Evolutionary conservation across 192 early-diverging fungal species (phyloP).

Genomic region (Coemansia sp.): DNA sequence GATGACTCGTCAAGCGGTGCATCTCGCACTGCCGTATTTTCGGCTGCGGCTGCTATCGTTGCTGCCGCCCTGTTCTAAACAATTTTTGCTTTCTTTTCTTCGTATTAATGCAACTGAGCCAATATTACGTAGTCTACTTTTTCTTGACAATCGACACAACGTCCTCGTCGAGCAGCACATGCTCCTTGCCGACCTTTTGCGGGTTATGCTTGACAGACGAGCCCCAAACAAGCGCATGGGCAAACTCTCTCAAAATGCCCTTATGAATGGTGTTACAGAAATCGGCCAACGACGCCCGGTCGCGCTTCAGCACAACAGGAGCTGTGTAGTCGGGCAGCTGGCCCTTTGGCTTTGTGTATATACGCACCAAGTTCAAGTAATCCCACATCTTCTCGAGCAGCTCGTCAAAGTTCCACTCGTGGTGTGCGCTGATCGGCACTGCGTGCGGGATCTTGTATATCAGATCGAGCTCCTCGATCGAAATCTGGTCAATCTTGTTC

Average conservation of each 20-base stretch:
- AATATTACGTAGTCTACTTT: slow-evolving; percentile 17
- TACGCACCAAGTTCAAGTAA: slow-evolving; percentile 75
- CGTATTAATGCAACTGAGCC: too few species aligned
- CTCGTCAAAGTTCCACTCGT: slow-evolving; percentile 98
- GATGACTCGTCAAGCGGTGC: slow-evolving; percentile 2
- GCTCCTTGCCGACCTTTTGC: slow-evolving; percentile 97
- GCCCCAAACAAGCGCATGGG: slow-evolving; percentile 95
- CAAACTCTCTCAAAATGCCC: slow-evolving; percentile 88
- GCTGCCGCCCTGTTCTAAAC: slow-evolving; percentile 6
- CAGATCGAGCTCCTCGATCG: slow-evolving; percentile 92
- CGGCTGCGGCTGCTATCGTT: slow-evolving; percentile 2
- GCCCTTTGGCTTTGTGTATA: slow-evolving; percentile 92
- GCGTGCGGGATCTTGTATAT: slow-evolving; percentile 97
- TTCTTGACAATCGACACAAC: slow-evolving; percentile 89
- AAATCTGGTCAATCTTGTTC: slow-evolving; percentile 99
- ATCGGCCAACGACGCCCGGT: slow-evolving; percentile 71
- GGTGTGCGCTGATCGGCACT: slow-evolving; percentile 75
- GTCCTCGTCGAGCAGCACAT: slow-evolving; percentile 90
- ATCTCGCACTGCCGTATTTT: neutral
- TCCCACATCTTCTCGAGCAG: slow-evolving; percentile 82
- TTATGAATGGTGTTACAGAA: slow-evolving; percentile 98
- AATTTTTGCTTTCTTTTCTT: too few species aligned
- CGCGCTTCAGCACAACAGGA: slow-evolving; percentile 85
- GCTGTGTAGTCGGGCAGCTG: slow-evolving; percentile 91
- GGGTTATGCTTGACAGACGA: slow-evolving; percentile 93